Conservation (phyloP, 352 stramenopile genomes). For the Stramenopiles sp. region DNA sequence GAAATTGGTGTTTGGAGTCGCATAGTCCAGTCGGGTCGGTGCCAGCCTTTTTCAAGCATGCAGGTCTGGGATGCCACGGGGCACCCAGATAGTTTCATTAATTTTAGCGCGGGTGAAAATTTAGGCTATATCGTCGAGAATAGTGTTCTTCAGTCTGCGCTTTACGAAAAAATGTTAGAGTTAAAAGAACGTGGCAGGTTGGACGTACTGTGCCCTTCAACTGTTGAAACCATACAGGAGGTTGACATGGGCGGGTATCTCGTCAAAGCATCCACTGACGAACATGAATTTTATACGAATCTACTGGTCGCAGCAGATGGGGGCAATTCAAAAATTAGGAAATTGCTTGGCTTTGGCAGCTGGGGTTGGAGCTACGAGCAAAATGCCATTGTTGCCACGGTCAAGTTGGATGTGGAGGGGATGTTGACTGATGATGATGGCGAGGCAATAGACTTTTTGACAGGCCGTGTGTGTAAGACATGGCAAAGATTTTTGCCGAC, state of each 20-base stretch:
- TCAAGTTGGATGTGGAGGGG: conserved; percentile 39
- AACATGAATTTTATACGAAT: conserved; percentile 41
- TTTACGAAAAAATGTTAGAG: conserved; percentile 59
- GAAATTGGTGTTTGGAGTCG: conserved; percentile 46
- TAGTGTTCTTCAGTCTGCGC: conserved; percentile 50
- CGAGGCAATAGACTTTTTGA: background rate
- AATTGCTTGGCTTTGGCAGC: conserved; percentile 51
- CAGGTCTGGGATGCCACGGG: conserved; percentile 68
- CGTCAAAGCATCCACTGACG: conserved; percentile 22
- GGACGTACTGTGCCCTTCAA: conserved; percentile 21
- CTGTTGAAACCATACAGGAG: background rate
- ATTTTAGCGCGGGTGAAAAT: conserved; percentile 39
- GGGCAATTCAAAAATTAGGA: conserved; percentile 54
- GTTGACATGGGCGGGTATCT: conserved; percentile 6
- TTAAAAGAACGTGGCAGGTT: conserved; percentile 27
- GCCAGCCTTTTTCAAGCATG: conserved; percentile 56
- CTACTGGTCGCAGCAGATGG: conserved; percentile 64
- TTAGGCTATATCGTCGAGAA: conserved; percentile 63
- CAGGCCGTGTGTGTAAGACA: conserved; percentile 46
- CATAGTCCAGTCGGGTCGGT: conserved; percentile 32
- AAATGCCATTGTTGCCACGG: conserved; percentile 61
- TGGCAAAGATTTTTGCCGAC: conserved; percentile 71
- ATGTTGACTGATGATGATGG: background rate
- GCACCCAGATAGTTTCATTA: conserved; percentile 43
- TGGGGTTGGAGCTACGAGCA: conserved; percentile 78